Conservation (phyloP, 768 basidiomycete species). For the Mycena capillaripes region DNA sequence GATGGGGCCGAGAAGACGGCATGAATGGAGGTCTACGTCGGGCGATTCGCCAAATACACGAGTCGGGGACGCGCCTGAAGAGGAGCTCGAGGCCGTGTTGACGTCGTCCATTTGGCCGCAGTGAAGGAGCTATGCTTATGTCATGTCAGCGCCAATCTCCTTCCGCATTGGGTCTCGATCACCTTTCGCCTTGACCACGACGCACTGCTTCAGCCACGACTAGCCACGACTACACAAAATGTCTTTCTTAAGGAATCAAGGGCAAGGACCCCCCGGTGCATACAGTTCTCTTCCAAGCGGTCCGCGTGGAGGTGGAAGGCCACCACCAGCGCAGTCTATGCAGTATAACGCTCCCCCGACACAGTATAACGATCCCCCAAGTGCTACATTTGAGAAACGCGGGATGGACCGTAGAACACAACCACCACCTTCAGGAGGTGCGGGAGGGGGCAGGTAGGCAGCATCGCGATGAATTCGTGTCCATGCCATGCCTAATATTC, state of each 20-base stretch:
- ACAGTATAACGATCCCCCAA: slow-evolving; percentile 68
- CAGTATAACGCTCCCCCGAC: slow-evolving; percentile 54
- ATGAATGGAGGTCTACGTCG: slow-evolving; percentile 63
- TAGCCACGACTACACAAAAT: background rate
- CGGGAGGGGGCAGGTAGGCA: slow-evolving; percentile 45
- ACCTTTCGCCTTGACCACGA: slow-evolving; percentile 16
- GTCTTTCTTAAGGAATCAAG: slow-evolving; percentile 20
- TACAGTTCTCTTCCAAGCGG: slow-evolving; percentile 50
- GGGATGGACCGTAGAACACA: slow-evolving; percentile 57
- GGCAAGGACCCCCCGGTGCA: too few species aligned
- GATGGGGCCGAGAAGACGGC: slow-evolving; percentile 65
- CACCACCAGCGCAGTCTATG: slow-evolving; percentile 55
- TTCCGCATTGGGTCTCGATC: background rate
- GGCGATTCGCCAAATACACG: slow-evolving; percentile 45
- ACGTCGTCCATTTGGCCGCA: slow-evolving; percentile 3
- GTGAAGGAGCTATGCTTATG: background rate
- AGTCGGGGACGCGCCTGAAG: slow-evolving; percentile 24
- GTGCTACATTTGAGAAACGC: slow-evolving; percentile 65
- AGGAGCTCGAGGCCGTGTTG: background rate
- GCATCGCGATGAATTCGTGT: background rate
- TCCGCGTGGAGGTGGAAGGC: slow-evolving; percentile 52
- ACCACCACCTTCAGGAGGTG: background rate
- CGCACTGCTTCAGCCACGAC: slow-evolving; percentile 17
- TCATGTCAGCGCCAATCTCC: too few species aligned
- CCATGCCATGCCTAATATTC: slow-evolving; percentile 27